These are phyloP conservation scores for Acanthamoeba divionensis DNA, from an alignment of 208 protist genomes.

Conservation along the genomic window DNA sequence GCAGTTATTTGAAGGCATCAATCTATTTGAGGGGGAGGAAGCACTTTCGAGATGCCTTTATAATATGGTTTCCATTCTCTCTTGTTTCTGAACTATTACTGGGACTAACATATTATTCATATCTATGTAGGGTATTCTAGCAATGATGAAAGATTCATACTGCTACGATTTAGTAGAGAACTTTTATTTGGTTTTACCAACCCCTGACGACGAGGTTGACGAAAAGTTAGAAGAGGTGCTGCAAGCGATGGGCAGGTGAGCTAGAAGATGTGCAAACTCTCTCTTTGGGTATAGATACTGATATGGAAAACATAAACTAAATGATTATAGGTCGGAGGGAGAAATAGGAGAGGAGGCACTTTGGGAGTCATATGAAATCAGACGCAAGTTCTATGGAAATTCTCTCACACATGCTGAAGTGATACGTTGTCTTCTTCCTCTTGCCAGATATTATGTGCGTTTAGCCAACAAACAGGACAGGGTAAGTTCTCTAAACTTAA, in stretches of 20 bases:
- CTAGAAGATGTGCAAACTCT: not conserved
- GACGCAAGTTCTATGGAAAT: not conserved
- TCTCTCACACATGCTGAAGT: not conserved
- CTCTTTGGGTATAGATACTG: not conserved
- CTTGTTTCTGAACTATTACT: not conserved
- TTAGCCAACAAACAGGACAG: not conserved
- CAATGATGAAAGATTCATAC: not conserved
- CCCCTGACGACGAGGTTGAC: not conserved
- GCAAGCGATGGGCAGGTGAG: not conserved
- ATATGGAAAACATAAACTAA: not conserved
- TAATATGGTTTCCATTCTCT: not conserved
- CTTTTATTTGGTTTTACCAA: not conserved
- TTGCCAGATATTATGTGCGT: not conserved
- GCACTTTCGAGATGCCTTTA: not conserved
- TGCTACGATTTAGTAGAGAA: not conserved
- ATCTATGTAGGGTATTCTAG: not conserved
- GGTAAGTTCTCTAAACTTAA: no score
- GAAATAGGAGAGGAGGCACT: not conserved
- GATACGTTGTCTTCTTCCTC: not conserved
- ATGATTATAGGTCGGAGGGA: not conserved
- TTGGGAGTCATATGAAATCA: slow-evolving; percentile 3
- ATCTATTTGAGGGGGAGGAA: not conserved
- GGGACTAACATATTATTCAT: not conserved
- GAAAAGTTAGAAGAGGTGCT: not conserved
- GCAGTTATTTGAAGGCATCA: not conserved